Conservation (phyloP, 345 rosid genomes). For the Boechera retrofracta region DNA sequence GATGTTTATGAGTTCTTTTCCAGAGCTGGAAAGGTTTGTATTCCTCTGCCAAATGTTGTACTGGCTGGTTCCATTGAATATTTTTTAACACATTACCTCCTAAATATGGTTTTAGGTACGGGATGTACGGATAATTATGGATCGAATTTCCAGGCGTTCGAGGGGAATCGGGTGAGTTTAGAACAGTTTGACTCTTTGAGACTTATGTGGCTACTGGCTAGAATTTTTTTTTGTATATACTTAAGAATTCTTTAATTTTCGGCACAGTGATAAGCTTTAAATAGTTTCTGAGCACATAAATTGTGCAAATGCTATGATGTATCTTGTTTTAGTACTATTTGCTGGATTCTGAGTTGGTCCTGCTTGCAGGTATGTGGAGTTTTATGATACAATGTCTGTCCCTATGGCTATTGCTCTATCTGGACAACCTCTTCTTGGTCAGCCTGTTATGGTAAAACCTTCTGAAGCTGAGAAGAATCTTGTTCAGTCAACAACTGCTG, state of each 20-base stretch:
- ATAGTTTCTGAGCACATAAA: constrained; percentile 1
- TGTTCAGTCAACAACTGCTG: constrained; percentile 86
- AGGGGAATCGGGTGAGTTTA: constrained; percentile 87
- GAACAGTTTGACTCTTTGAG: neutral
- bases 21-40: constrained; percentile 93
- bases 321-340: constrained; percentile 25
- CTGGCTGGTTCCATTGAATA: neutral
- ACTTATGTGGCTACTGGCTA: neutral
- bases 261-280: constrained; percentile 10
- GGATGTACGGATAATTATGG: constrained; percentile 97
- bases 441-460: constrained; percentile 97
- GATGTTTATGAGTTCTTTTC: constrained; percentile 94
- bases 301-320: neutral
- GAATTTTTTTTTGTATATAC: no score
- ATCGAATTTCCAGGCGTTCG: constrained; percentile 94
- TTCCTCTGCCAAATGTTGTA: constrained; percentile 14
- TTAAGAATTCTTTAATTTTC: neutral
- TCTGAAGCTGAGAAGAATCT: constrained; percentile 99
- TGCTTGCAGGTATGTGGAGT: constrained; percentile 82
- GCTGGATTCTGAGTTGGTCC: constrained; percentile 33
- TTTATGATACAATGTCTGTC: constrained; percentile 97
- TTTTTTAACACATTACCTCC: constrained; percentile 4
- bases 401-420: constrained; percentile 99
- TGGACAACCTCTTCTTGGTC: constrained; percentile 96
- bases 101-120: constrained; percentile 67